These are phyloP conservation scores for Apiospora arundinis DNA, from an alignment of 2,329 filamentous ascomycete genomes.

Conservation along the genomic window DNA sequence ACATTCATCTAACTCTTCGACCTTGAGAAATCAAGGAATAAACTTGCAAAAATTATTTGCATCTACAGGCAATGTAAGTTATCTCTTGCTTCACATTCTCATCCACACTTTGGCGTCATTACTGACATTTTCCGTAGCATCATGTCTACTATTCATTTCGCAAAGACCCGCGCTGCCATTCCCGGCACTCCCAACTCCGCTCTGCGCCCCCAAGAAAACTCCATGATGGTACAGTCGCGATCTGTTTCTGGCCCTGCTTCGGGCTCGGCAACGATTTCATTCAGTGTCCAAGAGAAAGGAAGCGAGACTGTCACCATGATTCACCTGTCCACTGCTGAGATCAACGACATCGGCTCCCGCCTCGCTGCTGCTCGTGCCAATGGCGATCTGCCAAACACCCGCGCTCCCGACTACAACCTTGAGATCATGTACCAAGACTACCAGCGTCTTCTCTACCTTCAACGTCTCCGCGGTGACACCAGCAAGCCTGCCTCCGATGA, in stretches of 20 bases:
- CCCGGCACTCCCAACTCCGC: background rate
- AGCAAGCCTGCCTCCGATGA: slow-evolving; percentile 27
- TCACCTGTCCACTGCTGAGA: slow-evolving; percentile 17
- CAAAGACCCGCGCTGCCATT: background rate
- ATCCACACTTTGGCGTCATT: background rate
- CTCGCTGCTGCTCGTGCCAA: slow-evolving; percentile 42
- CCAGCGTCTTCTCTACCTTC: slow-evolving; percentile 38
- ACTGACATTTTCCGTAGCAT: background rate
- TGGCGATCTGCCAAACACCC: slow-evolving; percentile 41
- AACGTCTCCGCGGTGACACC: slow-evolving; percentile 31
- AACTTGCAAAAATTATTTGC: background rate
- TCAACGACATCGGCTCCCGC: background rate
- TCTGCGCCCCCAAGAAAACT: background rate
- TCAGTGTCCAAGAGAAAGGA: background rate
- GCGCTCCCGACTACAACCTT: slow-evolving; percentile 34
- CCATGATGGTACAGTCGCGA: background rate
- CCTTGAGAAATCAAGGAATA: background rate
- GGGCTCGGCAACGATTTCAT: background rate
- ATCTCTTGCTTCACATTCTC: background rate
- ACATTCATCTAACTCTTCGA: background rate
- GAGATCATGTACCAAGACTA: slow-evolving; percentile 41
- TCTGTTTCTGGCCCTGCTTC: background rate
- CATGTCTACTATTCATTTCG: background rate
- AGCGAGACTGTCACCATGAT: slow-evolving; percentile 16
- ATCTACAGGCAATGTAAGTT: background rate